phyloP scores from a whole-genome alignment of 805 yeast genomes.

The Nakazawaea populi region DNA sequence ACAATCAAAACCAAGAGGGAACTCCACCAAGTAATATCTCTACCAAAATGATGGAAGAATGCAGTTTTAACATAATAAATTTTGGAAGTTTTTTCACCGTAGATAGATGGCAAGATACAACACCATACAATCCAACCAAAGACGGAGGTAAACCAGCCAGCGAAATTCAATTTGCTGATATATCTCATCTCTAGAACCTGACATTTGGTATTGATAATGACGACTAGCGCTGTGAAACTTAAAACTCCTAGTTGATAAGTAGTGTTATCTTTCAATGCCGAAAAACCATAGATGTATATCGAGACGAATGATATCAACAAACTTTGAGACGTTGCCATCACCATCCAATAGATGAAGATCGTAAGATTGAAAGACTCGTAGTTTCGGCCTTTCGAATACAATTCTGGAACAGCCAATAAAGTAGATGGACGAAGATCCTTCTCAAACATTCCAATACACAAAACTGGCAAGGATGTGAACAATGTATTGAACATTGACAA shows the following conservation, averaged over 20 bases:
- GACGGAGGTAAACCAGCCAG: slow-evolving; percentile 62
- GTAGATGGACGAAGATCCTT: slow-evolving; percentile 87
- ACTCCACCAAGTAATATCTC: slow-evolving; percentile 86
- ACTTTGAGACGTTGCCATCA: slow-evolving; percentile 68
- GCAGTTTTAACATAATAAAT: slow-evolving; percentile 73
- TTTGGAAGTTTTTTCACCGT: slow-evolving; percentile 42
- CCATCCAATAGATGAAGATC: slow-evolving; percentile 73
- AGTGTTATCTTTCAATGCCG: slow-evolving; percentile 65
- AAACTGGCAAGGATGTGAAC: slow-evolving; percentile 87
- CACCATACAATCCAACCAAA: slow-evolving; percentile 89
- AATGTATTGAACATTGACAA: slow-evolving; percentile 94
- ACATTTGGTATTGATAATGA: slow-evolving; percentile 71
- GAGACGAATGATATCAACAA: slow-evolving; percentile 63
- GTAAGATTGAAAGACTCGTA: slow-evolving; percentile 68
- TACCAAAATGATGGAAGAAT: slow-evolving; percentile 66
- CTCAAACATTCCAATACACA: slow-evolving; percentile 93
- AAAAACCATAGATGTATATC: slow-evolving; percentile 65
- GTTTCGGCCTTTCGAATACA: slow-evolving; percentile 71
- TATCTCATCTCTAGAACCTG: slow-evolving; percentile 78
- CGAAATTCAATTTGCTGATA: slow-evolving; percentile 61
- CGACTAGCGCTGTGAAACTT: slow-evolving; percentile 64
- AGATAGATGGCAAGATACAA: slow-evolving; percentile 65
- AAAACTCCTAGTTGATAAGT: slow-evolving; percentile 79
- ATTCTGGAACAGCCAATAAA: slow-evolving; percentile 83
- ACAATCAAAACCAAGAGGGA: slow-evolving; percentile 49